A percentile compares a stretch with the other conserved stretches of the same genome.
Conservation (phyloP, 495 filamentous ascomycete genomes). For the Neurospora tetrasperma region DNA sequence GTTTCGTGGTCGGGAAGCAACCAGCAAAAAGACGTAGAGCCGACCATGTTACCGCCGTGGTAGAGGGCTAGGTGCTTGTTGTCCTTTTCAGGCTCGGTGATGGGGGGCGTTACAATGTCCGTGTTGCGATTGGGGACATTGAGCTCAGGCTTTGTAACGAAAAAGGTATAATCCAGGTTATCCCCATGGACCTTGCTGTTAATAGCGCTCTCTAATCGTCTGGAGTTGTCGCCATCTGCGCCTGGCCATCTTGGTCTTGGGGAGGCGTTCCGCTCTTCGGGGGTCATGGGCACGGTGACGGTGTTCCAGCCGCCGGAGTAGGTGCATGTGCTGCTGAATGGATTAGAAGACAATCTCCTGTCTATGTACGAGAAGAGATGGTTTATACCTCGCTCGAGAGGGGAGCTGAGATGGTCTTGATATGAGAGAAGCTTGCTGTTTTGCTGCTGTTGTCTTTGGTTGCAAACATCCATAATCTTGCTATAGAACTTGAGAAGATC, state of each 20-base stretch:
- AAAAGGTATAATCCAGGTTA: background rate
- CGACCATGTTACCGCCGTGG: slow-evolving; percentile 20
- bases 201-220: slow-evolving; percentile 1
- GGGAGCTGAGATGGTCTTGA: background rate
- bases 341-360: background rate
- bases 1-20: slow-evolving; percentile 1
- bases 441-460: background rate
- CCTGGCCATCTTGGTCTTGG: slow-evolving; percentile 10
- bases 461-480: slow-evolving; percentile 3
- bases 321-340: background rate
- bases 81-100: background rate
- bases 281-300: background rate
- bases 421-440: too few relatives aligned
- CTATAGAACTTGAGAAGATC: slow-evolving; percentile 11
- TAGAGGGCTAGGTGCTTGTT: slow-evolving; percentile 7
- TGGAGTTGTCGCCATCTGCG: slow-evolving; percentile 10
- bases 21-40: slow-evolving; percentile 13
- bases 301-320: slow-evolving; percentile 12
- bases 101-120: background rate
- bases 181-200: background rate
- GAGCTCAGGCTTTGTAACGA: background rate
- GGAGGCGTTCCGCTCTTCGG: background rate
- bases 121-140: background rate
- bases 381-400: slow-evolving; percentile 10
- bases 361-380: background rate